A percentile compares a stretch with the other conserved stretches of the same genome.
Evolutionary conservation across 202 grass and related monocot genomes (phyloP).

Genomic region (Bolboschoenoplectus hybrid): DNA sequence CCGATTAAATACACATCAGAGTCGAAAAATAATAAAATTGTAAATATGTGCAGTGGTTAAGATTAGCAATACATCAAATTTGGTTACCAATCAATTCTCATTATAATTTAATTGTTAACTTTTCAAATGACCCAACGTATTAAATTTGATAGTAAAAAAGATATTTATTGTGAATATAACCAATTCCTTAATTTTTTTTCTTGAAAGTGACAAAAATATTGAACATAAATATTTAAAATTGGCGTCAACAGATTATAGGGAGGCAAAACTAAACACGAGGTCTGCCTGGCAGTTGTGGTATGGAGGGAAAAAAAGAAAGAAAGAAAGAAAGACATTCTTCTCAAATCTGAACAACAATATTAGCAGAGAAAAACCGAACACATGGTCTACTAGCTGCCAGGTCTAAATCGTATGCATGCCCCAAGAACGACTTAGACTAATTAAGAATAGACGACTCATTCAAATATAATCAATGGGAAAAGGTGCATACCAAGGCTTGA

Average conservation of each 20-base stretch:
- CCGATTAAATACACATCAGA: neutral
- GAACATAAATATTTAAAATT: neutral
- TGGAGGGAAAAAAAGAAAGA: neutral
- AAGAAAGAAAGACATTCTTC: constrained; percentile 7
- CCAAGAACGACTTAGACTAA: neutral
- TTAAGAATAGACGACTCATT: neutral
- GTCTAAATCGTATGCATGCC: neutral
- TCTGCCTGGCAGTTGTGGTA: neutral
- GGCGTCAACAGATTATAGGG: neutral
- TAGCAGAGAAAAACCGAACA: neutral
- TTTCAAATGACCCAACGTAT: neutral
- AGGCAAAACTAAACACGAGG: neutral
- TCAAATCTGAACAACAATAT: neutral
- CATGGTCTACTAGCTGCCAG: neutral
- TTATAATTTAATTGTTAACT: neutral
- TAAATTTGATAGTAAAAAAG: neutral
- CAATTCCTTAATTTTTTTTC: neutral
- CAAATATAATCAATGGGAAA: constrained; percentile 6
- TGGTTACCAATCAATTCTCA: neutral
- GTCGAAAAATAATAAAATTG: neutral
- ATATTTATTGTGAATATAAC: neutral
- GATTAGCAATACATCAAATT: neutral
- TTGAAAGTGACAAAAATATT: neutral
- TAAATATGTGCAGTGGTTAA: neutral
- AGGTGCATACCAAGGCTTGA: neutral